Evolutionary conservation across 768 basidiomycete genomes (phyloP), one percentile per base, ranked within the genome.

Genomic region (Inosperma sp.): DNA sequence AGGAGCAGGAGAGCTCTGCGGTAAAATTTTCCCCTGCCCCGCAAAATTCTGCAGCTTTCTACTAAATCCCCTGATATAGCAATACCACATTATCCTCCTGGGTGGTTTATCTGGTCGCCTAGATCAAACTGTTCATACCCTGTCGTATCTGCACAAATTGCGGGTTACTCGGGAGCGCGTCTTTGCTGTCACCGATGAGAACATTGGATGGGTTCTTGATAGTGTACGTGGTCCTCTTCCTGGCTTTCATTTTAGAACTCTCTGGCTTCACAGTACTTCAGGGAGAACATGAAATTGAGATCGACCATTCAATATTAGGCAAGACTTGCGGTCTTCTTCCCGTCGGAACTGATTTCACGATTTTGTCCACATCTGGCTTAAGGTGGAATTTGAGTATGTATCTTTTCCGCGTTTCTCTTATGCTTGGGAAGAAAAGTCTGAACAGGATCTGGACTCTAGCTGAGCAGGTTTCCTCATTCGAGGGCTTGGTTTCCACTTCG

Each of bases 321-420:
- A 80, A 81, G 44, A 97, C 94, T 0, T 99, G 96, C 63, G 96
- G 94, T 0, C 77, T 98, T n/a, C 78, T 99, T 8, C 96, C 96
- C 1, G 79, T 98, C 3, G 96, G 94, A 0, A 70, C 93, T 12
- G 84, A 84, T 23, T 77, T 74, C 4, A 86, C 93, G 0, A 66
- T 80, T 13, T 71, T 98, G n/a, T 80, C 86, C 3, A 97, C 93
- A 0, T 77, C 69, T 1, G 96, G 96, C 0, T 73, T 97, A 27
- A 75, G 81, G 57, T 99, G 96, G 96, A 86, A 99, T 66, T 66
- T 96, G 37, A 78, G 94, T 88, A 59, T 55, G 80, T 71, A 2
- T 46, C 13, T 52, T 19, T 46, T 30, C 19, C 23, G 19, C 14
- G 16, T 33, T 23, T 46, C 19, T 22, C 14, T 30, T 10, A 35